Evolutionary conservation across 352 stramenopile genomes (phyloP).

Genomic region (Globisporangium nunn): DNA sequence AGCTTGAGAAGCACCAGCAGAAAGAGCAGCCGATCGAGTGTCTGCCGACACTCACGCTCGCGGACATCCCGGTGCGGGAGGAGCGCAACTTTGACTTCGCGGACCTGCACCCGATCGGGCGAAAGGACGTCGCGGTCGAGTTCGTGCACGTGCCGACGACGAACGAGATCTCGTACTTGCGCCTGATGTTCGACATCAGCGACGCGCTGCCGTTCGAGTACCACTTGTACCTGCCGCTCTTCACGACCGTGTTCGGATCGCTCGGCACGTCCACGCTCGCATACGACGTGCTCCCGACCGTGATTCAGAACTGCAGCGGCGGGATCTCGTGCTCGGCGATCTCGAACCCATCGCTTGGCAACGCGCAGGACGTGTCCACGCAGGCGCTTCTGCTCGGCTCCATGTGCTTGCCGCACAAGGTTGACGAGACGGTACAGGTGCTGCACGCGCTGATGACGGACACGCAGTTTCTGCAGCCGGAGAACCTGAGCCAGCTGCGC

Average conservation of each 20-base stretch:
- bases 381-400: conserved; percentile 60
- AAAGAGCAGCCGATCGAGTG: conserved; percentile 61
- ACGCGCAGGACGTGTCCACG: conserved; percentile 32
- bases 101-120: conserved; percentile 25
- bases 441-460: conserved; percentile 58
- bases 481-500: conserved; percentile 68
- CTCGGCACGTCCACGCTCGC: conserved; percentile 61
- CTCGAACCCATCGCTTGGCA: conserved; percentile 42
- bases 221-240: conserved; percentile 59
- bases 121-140: conserved; percentile 18
- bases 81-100: conserved; percentile 46
- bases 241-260: conserved; percentile 61
- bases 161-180: conserved; percentile 81
- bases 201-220: conserved; percentile 45
- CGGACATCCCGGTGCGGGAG: conserved; percentile 50
- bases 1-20: conserved; percentile 62
- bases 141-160: conserved; percentile 71
- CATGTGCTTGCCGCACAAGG: conserved; percentile 69
- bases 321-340: conserved; percentile 59
- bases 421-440: conserved; percentile 53
- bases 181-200: conserved; percentile 56
- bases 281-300: conserved; percentile 64
- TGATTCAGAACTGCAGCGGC: conserved; percentile 72
- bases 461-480: conserved; percentile 61
- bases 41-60: conserved; percentile 61